A percentile compares a stretch with the other conserved stretches of the same genome.
Conservation (phyloP, 2,329 filamentous ascomycete species). For the Colletotrichum truncatum region DNA sequence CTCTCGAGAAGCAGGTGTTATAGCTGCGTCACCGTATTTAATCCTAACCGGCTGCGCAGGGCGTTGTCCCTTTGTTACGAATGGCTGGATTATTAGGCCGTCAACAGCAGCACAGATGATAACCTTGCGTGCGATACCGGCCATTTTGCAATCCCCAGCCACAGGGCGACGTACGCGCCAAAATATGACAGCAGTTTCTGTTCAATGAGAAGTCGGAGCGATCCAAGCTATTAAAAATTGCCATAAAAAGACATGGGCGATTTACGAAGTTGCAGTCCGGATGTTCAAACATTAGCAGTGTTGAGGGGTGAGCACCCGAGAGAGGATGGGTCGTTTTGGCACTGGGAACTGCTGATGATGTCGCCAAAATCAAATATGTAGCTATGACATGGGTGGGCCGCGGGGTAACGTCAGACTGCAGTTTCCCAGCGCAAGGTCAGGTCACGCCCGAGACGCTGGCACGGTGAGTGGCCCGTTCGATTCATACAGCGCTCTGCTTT, state of each 20-base stretch:
- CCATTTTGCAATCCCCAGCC: constrained; percentile 63
- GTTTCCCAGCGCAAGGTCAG: not conserved
- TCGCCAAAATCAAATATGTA: constrained; percentile 20
- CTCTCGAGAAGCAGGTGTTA: constrained; percentile 56
- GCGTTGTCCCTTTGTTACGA: constrained; percentile 67
- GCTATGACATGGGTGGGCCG: constrained; percentile 31
- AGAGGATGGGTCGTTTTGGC: constrained; percentile 11
- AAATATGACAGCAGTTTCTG: not conserved
- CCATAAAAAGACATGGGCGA: not conserved
- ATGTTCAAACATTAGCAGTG: not conserved
- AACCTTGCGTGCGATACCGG: constrained; percentile 80
- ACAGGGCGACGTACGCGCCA: not conserved
- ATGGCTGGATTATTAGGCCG: constrained; percentile 82
- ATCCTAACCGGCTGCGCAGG: constrained; percentile 70
- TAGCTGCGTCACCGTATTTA: constrained; percentile 70
- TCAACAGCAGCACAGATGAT: constrained; percentile 84
- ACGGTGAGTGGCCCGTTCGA: not conserved
- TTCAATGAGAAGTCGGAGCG: not conserved
- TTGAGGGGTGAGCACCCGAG: not conserved
- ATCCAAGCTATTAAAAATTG: not conserved
- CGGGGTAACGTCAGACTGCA: constrained; percentile 29
- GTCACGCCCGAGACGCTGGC: constrained; percentile 19
- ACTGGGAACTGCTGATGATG: constrained; percentile 25
- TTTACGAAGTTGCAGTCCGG: not conserved
- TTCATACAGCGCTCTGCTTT: not conserved